Evolutionary conservation across 148 eudicot species (phyloP), one percentile per base, ranked within the genome.

Genomic region (Camellia granthamiana): DNA sequence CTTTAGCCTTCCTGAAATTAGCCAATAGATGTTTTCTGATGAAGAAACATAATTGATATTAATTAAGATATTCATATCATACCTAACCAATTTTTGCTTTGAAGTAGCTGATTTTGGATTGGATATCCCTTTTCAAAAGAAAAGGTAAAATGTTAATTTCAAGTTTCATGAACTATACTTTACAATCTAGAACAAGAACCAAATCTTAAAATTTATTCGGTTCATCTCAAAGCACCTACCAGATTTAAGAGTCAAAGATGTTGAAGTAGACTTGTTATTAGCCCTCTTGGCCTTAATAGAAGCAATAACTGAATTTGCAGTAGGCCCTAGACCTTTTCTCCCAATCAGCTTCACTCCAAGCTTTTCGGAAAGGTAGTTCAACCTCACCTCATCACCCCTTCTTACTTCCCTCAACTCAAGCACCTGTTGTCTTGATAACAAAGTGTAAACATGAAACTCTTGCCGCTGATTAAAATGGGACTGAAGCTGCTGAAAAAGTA

Each of bases 231-330:
- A 79, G 70, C 73, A 86, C 83, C 47, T 72, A 96, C 99, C 97
- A 83, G 95, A 83, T 86, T 91, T 93, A 79, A 79, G 87, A 69
- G 89, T 84, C 77, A 83, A 72, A 72, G 91, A 82, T 69, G 89
- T 71, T 52, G 88, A 81, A 55, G 77, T 75, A 67, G 95, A 85
- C 84, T 88, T 90, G 78, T 90, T 91, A 80, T 74, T 86, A 68
- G 91, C 92, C 86, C 97, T 91, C 90, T 92, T 97, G 64, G 98
- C 94, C 92, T 93, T 93, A 52, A 96, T 89, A 65, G 98, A 90
- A 81, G 94, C 90, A 87, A 96, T 93, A 52, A 91, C 88, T 80
- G 93, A 85, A 86, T 93, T 97, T 56, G 91, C 98, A 78, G 88
- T 83, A n/a, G 95, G 90, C 13, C 99, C 99, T 61, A 96, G 79